Percentiles rank a stretch among this genome's conserved stretches.
Evolutionary conservation across 768 basidiomycete species (phyloP).

Genomic region (Tulasnella sp.): DNA sequence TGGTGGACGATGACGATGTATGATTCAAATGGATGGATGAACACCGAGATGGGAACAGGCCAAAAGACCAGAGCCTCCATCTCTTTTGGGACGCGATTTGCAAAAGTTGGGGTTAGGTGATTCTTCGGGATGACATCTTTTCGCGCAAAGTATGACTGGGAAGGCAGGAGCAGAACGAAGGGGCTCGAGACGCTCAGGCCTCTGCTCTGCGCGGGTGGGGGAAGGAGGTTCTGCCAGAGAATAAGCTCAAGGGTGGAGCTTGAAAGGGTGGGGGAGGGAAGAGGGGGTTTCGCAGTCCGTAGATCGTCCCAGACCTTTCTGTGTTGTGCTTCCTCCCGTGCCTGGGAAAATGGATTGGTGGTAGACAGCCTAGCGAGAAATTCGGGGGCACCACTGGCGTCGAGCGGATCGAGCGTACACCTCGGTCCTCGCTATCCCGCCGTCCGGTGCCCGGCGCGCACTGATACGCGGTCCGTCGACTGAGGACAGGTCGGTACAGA

Average conservation of each 20-base stretch:
- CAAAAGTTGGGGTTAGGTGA: background rate
- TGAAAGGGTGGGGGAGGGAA: background rate
- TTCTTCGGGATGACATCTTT: constrained; percentile 10
- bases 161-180: background rate
- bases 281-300: background rate
- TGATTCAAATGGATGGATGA: background rate
- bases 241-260: constrained; percentile 13
- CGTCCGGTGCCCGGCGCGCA: background rate
- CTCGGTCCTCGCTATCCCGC: background rate
- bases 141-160: background rate
- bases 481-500: background rate
- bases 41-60: background rate
- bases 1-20: background rate
- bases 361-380: background rate
- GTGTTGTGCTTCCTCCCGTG: background rate
- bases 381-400: background rate
- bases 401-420: background rate
- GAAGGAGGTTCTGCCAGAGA: background rate
- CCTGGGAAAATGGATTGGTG: background rate
- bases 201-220: too few relatives aligned
- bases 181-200: too few relatives aligned
- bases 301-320: constrained; percentile 7
- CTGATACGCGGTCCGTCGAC: background rate
- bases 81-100: background rate
- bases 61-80: background rate